Percentiles rank a stretch among this genome's conserved stretches.
phyloP scores from a whole-genome alignment of 371 early-diverging fungal species.

The Cokeromyces recurvatus region DNA sequence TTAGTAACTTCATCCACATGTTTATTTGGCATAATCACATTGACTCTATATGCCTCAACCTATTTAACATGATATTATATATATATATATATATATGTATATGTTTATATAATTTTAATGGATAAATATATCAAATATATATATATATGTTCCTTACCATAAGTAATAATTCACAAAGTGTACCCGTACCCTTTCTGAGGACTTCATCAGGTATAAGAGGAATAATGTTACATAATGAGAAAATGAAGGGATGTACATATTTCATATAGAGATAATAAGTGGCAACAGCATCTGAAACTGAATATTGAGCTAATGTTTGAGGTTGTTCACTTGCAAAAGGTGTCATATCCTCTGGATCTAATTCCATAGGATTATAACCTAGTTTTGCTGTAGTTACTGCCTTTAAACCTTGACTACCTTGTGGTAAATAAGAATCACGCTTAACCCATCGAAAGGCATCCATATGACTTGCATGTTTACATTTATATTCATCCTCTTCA shows the following conservation, averaged over 20 bases:
- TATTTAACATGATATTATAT: no score
- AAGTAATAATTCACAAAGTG: slow-evolving; percentile 96
- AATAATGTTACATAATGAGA: slow-evolving; percentile 98
- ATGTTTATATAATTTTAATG: no score
- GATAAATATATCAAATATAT: no score
- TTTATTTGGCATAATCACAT: slow-evolving; percentile 97
- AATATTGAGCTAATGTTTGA: slow-evolving; percentile 97
- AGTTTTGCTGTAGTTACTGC: slow-evolving; percentile 97
- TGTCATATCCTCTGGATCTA: slow-evolving; percentile 99
- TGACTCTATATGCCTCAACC: slow-evolving; percentile 89
- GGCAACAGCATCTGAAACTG: slow-evolving; percentile 99
- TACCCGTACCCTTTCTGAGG: slow-evolving; percentile 96
- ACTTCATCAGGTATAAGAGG: slow-evolving; percentile 98
- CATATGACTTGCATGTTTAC: slow-evolving; percentile 93
- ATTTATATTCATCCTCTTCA: slow-evolving; percentile 83
- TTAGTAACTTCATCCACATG: slow-evolving; percentile 73
- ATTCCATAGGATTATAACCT: slow-evolving; percentile 98
- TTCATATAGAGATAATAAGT: slow-evolving; percentile 99
- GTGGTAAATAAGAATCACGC: slow-evolving; percentile 98
- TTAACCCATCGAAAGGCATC: slow-evolving; percentile 99
- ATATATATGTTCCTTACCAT: slow-evolving; percentile 79
- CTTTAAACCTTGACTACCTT: slow-evolving; percentile 96
- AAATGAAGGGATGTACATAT: slow-evolving; percentile 99
- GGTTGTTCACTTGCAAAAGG: slow-evolving; percentile 92
- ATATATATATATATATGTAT: no score